These are phyloP conservation scores for Cryphonectria naterciae DNA, from an alignment of 2,329 filamentous ascomycete species.

Conservation along the genomic window DNA sequence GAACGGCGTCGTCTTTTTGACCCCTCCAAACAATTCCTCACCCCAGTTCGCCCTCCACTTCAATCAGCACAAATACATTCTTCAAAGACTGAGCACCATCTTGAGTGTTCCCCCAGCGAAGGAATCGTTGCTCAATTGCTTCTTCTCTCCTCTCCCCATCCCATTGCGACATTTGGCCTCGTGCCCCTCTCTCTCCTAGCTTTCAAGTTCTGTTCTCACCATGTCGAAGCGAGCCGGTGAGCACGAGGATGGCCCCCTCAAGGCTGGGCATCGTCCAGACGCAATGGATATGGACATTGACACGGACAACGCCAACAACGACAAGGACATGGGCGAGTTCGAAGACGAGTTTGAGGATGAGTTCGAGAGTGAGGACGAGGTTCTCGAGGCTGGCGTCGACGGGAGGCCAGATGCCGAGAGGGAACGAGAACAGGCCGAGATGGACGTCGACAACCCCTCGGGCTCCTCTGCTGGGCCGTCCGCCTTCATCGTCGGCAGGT, in stretches of 20 bases:
- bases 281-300: slow-evolving; percentile 70
- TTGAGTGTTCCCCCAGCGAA: not conserved
- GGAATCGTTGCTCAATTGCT: too few species aligned
- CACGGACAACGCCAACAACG: slow-evolving; percentile 49
- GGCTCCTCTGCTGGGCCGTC: slow-evolving; percentile 56
- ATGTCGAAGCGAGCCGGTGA: slow-evolving; percentile 68
- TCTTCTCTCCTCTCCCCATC: not conserved
- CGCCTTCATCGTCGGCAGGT: slow-evolving; percentile 94
- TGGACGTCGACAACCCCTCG: slow-evolving; percentile 74
- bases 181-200: not conserved
- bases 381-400: slow-evolving; percentile 92
- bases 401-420: slow-evolving; percentile 89
- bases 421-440: slow-evolving; percentile 85
- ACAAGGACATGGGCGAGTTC: slow-evolving; percentile 75
- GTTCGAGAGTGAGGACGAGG: slow-evolving; percentile 87
- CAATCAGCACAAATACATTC: not conserved
- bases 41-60: not conserved
- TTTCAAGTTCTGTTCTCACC: slow-evolving; percentile 20
- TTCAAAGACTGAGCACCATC: not conserved
- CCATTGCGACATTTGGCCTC: not conserved
- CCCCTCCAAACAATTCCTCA: not conserved
- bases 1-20: not conserved
- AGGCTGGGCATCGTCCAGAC: slow-evolving; percentile 64
- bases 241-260: slow-evolving; percentile 55
- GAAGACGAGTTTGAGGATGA: slow-evolving; percentile 96